A percentile compares a stretch with the other conserved stretches of the same genome.
Evolutionary conservation across 441 rosid species (phyloP).

Genomic region (Dalechampia spathulata): DNA sequence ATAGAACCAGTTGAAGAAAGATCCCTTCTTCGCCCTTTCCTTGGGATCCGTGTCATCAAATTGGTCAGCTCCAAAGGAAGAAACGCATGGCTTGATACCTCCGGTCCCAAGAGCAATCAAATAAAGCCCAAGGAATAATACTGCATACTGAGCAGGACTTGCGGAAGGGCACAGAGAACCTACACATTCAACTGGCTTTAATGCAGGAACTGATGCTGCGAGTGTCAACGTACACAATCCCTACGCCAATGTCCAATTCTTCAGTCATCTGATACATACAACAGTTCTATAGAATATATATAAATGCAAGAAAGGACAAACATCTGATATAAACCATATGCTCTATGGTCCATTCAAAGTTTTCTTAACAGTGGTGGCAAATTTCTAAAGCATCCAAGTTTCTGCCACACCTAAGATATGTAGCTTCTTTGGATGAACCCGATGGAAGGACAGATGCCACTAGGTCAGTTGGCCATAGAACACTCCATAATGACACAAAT

Average conservation of each 20-base stretch:
- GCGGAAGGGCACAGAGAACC: slow-evolving; percentile 59
- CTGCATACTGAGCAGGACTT: slow-evolving; percentile 48
- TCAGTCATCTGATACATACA: background rate
- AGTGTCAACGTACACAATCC: slow-evolving; percentile 81
- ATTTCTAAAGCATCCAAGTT: background rate
- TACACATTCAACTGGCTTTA: slow-evolving; percentile 56
- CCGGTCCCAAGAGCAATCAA: no score
- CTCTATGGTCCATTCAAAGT: background rate
- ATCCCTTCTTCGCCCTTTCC: no score
- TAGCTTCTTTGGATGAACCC: background rate
- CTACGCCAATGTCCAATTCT: slow-evolving; percentile 29
- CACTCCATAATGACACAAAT: no score
- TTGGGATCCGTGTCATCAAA: no score
- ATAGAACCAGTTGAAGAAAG: no score
- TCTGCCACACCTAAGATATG: background rate
- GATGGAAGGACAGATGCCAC: background rate
- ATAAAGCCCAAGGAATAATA: slow-evolving; percentile 70
- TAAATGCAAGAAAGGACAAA: background rate
- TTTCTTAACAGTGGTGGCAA: background rate
- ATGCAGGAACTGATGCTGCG: slow-evolving; percentile 62
- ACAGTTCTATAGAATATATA: background rate
- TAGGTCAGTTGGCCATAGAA: background rate
- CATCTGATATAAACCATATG: background rate
- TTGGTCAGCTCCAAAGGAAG: no score
- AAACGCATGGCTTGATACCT: no score